Percentiles rank a stretch among this genome's conserved stretches.
These are phyloP conservation scores for Ogataea polymorpha DNA, from an alignment of 805 yeast species.

Conservation along the genomic window DNA sequence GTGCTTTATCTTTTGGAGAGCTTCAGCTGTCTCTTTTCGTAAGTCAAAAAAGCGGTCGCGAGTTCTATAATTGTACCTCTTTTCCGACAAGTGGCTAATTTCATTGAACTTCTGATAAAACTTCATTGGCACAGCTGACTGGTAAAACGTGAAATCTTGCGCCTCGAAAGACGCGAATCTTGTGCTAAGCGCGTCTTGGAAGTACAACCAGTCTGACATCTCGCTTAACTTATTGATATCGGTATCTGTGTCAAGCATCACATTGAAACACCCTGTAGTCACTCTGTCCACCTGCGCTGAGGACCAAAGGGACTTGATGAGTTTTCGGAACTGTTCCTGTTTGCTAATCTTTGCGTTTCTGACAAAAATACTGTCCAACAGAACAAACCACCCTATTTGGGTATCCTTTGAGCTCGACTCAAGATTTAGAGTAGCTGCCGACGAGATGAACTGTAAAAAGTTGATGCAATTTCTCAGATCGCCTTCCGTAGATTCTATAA, in stretches of 20 bases:
- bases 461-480: slow-evolving; percentile 87
- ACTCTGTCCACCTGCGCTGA: slow-evolving; percentile 60
- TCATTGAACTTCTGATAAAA: slow-evolving; percentile 66
- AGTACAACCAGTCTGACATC: slow-evolving; percentile 74
- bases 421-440: slow-evolving; percentile 4
- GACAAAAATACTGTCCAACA: slow-evolving; percentile 60
- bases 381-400: slow-evolving; percentile 61
- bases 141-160: slow-evolving; percentile 38
- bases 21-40: slow-evolving; percentile 33
- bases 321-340: slow-evolving; percentile 44
- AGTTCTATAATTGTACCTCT: slow-evolving; percentile 21
- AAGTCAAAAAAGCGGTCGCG: slow-evolving; percentile 41
- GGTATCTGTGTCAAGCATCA: slow-evolving; percentile 62
- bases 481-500: slow-evolving; percentile 69
- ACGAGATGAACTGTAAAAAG: slow-evolving; percentile 62
- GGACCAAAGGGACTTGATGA: slow-evolving; percentile 45
- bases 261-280: slow-evolving; percentile 66
- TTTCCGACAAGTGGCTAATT: slow-evolving; percentile 36
- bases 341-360: slow-evolving; percentile 45
- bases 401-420: slow-evolving; percentile 50
- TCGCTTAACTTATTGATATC: slow-evolving; percentile 54
- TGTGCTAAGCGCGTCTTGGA: slow-evolving; percentile 57
- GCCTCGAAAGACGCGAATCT: slow-evolving; percentile 47
- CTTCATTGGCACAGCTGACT: slow-evolving; percentile 54
- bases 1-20: slow-evolving; percentile 29